Conservation (phyloP, 2,329 filamentous ascomycete species). For the Teratosphaeria viscida region DNA sequence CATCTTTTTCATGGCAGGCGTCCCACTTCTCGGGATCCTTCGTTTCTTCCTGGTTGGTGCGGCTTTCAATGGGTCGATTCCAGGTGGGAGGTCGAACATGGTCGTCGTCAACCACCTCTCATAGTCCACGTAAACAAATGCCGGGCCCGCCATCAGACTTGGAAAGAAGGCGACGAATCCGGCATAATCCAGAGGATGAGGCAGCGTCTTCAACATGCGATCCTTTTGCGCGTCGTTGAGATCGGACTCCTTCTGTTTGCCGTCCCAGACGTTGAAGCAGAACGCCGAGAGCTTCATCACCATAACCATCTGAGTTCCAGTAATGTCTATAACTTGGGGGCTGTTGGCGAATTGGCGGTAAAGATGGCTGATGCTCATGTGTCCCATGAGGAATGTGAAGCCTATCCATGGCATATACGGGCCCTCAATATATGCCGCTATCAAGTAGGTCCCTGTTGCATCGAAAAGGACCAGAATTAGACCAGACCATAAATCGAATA, state of each 20-base stretch:
- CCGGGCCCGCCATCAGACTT: conserved; percentile 74
- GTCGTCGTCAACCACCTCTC: conserved; percentile 82
- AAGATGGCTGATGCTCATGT: conserved; percentile 88
- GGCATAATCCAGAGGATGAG: conserved; percentile 66
- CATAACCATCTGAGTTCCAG: conserved; percentile 91
- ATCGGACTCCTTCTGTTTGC: conserved; percentile 63
- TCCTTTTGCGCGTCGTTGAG: conserved; percentile 83
- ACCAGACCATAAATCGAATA: conserved; percentile 87
- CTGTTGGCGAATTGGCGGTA: conserved; percentile 61
- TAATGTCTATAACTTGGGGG: conserved; percentile 69
- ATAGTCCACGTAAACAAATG: conserved; percentile 93
- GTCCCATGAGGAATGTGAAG: conserved; percentile 88
- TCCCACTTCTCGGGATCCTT: conserved; percentile 83
- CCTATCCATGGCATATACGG: conserved; percentile 97
- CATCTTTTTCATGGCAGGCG: conserved; percentile 70
- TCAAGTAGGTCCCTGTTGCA: conserved; percentile 67
- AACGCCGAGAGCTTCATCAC: conserved; percentile 97
- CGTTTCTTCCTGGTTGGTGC: conserved; percentile 81
- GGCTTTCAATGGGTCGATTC: conserved; percentile 73
- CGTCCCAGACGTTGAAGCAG: conserved; percentile 96
- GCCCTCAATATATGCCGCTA: conserved; percentile 72
- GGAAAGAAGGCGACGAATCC: conserved; percentile 96
- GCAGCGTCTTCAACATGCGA: conserved; percentile 64
- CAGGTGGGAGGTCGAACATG: conserved; percentile 81
- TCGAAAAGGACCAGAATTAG: conserved; percentile 69